Base-by-base conservation (phyloP, 805 yeast species). In the Lipomyces yamadae region DNA sequence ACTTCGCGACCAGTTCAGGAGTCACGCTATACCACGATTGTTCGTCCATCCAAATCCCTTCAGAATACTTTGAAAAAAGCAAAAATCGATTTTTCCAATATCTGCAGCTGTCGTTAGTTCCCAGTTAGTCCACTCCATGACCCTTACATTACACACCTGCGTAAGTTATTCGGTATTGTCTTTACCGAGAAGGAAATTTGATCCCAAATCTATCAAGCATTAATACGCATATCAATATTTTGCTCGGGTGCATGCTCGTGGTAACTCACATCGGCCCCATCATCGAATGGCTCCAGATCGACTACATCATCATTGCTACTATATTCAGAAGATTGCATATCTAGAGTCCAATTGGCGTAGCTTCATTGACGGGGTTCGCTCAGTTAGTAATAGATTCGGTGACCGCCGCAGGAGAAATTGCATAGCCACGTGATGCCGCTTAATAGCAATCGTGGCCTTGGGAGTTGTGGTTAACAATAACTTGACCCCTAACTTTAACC, bases 21-120 rank as follows among this genome's bases (percentile, higher is more conserved):
- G 97, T 91, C 1, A 91, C 96, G 58, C 92, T 86, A 74, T 80
- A 91, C 96, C 95, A 91, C 13, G 91, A 78, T 75, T 90, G 96
- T 34, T 84, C 79, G 0, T 90, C 88, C 81, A 91, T 79, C 70
- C 81, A 82, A 0, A 91, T 81, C 0, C 92, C 91, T 5, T 85
- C 82, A 71, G 89, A 89, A 69, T 82, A 88, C 70, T 77, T 81
- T n/a, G 84, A 78, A 74, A 90, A 91, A 3, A 91, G 74, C 10
- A 74, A 74, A 69, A 84, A 82, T 32, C 96, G 76, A 57, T 83
- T 82, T 30, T 75, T 76, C 92, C 93, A 91, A 60, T 71, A 70
- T 55, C 70, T 67, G 45, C n/a, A 5, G 48, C 8, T 6, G 18
- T 42, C 48, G 3, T 42, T 5, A 42, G 48, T n/a, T 2, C 18